Percentiles rank a stretch among this genome's conserved stretches.
phyloP scores from a whole-genome alignment of 140 eudicot genomes.

The Anethum foeniculum region DNA sequence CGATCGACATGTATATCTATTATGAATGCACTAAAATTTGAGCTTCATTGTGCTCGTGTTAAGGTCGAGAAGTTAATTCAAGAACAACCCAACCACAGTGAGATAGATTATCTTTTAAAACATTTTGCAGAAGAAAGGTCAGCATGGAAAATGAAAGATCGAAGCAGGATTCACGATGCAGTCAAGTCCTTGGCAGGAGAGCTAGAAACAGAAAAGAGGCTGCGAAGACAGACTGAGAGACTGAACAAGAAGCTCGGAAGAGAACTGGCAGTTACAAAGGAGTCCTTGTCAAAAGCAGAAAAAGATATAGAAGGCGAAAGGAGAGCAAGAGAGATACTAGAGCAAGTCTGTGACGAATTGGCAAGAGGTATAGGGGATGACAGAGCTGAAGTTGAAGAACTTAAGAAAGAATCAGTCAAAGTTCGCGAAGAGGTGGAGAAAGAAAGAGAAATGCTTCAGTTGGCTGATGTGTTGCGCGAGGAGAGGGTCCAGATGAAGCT shows the following conservation, averaged over 20 bases:
- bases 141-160: slow-evolving; percentile 46
- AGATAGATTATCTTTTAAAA: slow-evolving; percentile 27
- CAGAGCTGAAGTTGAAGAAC: slow-evolving; percentile 56
- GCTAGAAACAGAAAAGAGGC: slow-evolving; percentile 54
- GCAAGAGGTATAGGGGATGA: slow-evolving; percentile 55
- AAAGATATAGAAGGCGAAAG: slow-evolving; percentile 53
- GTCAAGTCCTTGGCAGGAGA: slow-evolving; percentile 44
- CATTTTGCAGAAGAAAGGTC: slow-evolving; percentile 39
- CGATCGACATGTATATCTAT: slow-evolving; percentile 49
- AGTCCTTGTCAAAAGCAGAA: slow-evolving; percentile 27
- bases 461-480: slow-evolving; percentile 80
- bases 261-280: slow-evolving; percentile 54
- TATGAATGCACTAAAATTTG: slow-evolving; percentile 54
- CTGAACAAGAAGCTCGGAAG: slow-evolving; percentile 73
- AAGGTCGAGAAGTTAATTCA: slow-evolving; percentile 51
- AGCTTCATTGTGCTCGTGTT: slow-evolving; percentile 56
- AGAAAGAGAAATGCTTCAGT: slow-evolving; percentile 86
- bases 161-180: slow-evolving; percentile 47
- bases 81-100: slow-evolving; percentile 31
- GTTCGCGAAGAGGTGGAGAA: slow-evolving; percentile 69
- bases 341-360: slow-evolving; percentile 73
- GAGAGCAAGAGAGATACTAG: slow-evolving; percentile 58
- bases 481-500: slow-evolving; percentile 95
- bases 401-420: slow-evolving; percentile 45
- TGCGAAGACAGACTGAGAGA: slow-evolving; percentile 62